Evolutionary conservation across 306 rosid species (phyloP), one percentile per base, ranked within the genome.

Genomic region (Cyamopsis tetragonoloba): DNA sequence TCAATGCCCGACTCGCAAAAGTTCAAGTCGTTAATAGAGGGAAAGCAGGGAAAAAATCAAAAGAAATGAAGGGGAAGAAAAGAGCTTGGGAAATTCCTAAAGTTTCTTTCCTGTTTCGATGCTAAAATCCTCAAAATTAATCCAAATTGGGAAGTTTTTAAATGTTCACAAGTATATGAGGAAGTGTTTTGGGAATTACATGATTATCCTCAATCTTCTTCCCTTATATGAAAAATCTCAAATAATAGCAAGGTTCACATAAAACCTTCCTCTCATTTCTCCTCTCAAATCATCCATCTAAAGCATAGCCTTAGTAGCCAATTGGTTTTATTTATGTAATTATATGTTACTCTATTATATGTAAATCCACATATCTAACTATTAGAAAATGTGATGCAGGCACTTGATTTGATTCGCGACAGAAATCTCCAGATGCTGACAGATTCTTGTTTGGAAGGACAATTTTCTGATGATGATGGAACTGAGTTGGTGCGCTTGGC

Each of bases 351-450:
- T 8, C 2, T 30, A 22, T 69, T 20, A 32, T 27, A 39, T 12
- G 60, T 23, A 9, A 62, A 59, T 62, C 6, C 74, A 43, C 54
- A 68, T 14, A 31, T 72, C 71, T 83, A 57, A 69, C 48, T 38
- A 5, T 11, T 66, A 22, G 44, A 60, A 27, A 53, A 60, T 39
- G 51, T 69, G 34, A 50, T 47, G 48, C 90, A 86, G 92, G 96
- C 96, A 65, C 96, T 86, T 2, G 96, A 89, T 74, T 83, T 84
- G 68, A 89, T 89, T 63, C 78, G 90, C 22, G 92, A 85, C 62
- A 80, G 92, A 81, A 86, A 89, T 75, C 84, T 89, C 77, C 91
- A 84, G 83, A 84, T 89, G 96, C 78, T 89, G 73, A 86, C 90
- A 48, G 91, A 89, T 81, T 89, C 96, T 75, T 89, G 83, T 80